Evolutionary conservation across 2,329 filamentous ascomycete genomes (phyloP), one percentile per base, ranked within the genome.

Genomic region (Pseudocercospora cruenta): DNA sequence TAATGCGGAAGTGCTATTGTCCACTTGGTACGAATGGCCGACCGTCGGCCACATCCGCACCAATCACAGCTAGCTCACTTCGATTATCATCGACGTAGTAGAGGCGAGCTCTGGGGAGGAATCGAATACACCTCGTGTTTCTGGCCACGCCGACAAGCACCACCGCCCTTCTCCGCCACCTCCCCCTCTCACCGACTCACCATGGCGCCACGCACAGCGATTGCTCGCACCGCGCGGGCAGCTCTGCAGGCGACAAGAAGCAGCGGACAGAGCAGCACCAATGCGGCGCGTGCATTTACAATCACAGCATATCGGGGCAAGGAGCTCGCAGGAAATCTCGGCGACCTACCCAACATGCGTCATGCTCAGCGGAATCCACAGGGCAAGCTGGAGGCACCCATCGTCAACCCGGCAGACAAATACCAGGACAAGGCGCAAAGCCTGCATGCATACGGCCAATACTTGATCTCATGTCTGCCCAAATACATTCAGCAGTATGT

Each of bases 401-500:
- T 96, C 74, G 87, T 97, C 76, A 97, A 98, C 82, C 94, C 94
- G 39, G 87, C 92, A 70, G 95, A 98, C 86, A 96, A 95, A 82
- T 96, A 93, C 82, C 86, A 90, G 79, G 90, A 91, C 78, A 95
- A 94, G 83, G 88, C 91, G 73, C 91, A 96, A 72, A 87, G 90
- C 78, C 85, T 98, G 78, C 95, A 99, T 85, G 91, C 89, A 76
- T 99, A 99, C 78, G 95, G 95, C 76, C 89, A 96, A 78, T 99
- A 97, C 87, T 84, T 99, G 76, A 94, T 99, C 88, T 94, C 93
- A 73, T 96, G 92, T 81, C 82, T 99, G 77, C 96, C 95, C 75
- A 98, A 97, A 85, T 97, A 97, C 82, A 88, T 99, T 75, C 96
- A 99, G 84, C 95, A 99, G 83, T 83, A 77, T 36, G 79, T 55